Percentiles rank a stretch among this genome's conserved stretches.
phyloP scores from a whole-genome alignment of 306 rosid species.

The Benincasa hispida region DNA sequence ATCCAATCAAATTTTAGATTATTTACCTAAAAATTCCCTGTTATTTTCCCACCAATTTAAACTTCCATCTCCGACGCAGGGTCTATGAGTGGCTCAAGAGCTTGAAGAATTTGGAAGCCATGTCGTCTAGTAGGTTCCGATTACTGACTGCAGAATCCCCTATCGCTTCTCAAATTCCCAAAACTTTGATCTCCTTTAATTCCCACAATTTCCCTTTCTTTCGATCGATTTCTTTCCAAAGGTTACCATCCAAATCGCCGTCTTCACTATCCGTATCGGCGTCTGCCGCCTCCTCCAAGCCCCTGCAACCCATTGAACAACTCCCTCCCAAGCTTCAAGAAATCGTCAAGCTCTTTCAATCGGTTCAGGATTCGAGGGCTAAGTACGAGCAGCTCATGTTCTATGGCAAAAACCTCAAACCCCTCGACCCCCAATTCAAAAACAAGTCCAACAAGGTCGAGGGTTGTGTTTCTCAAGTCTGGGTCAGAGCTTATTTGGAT shows the following conservation, averaged over 20 bases:
- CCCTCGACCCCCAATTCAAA: slow-evolving; percentile 56
- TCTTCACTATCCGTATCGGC: slow-evolving; percentile 11
- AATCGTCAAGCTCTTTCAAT: slow-evolving; percentile 71
- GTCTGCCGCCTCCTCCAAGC: slow-evolving; percentile 22
- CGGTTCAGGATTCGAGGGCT: slow-evolving; percentile 66
- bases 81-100: background rate
- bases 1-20: background rate
- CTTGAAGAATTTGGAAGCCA: slow-evolving; percentile 16
- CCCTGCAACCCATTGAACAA: slow-evolving; percentile 68
- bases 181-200: background rate
- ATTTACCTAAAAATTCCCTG: background rate
- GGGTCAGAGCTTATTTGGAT: slow-evolving; percentile 89
- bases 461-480: slow-evolving; percentile 98
- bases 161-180: background rate
- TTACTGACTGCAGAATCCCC: slow-evolving; percentile 36
- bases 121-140: slow-evolving; percentile 35
- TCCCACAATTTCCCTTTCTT: slow-evolving; percentile 16
- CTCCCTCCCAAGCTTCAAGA: slow-evolving; percentile 94
- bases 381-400: slow-evolving; percentile 82
- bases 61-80: background rate
- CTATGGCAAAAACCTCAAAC: slow-evolving; percentile 77
- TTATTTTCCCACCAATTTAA: background rate
- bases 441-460: slow-evolving; percentile 66
- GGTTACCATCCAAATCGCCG: slow-evolving; percentile 22
- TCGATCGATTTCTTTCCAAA: slow-evolving; percentile 50